A percentile compares a stretch with the other conserved stretches of the same genome.
Conservation (phyloP, 208 protist genomes). For the Trypanosoma theileri region DNA sequence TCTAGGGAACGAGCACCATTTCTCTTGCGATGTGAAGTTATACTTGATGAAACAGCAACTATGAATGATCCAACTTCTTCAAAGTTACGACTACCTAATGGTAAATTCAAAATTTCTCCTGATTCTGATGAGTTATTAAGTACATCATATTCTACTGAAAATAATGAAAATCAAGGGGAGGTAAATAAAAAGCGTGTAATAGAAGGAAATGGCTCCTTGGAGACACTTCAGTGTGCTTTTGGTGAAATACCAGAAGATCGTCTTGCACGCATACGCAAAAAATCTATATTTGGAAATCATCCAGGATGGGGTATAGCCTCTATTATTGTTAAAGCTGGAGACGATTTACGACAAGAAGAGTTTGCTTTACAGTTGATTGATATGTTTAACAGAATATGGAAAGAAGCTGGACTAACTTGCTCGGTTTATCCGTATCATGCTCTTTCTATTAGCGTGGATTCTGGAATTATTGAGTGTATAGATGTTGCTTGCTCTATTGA, state of each 20-base stretch:
- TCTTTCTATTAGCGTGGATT: constrained; percentile 72
- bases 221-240: constrained; percentile 50
- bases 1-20: constrained; percentile 85
- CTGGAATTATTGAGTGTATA: constrained; percentile 88
- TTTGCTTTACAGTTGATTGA: constrained; percentile 92
- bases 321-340: constrained; percentile 92
- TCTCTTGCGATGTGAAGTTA: constrained; percentile 84
- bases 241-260: constrained; percentile 62
- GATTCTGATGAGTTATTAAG: constrained; percentile 53
- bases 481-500: constrained; percentile 89
- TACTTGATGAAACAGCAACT: constrained; percentile 81
- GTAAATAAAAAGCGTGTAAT: background rate
- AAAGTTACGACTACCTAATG: constrained; percentile 59
- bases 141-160: constrained; percentile 5
- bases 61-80: constrained; percentile 73
- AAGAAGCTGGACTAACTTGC: constrained; percentile 81
- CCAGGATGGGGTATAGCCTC: constrained; percentile 83
- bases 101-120: constrained; percentile 49
- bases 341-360: constrained; percentile 93
- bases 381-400: constrained; percentile 84
- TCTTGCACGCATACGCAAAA: constrained; percentile 43
- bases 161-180: background rate
- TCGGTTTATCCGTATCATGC: constrained; percentile 76
- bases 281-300: constrained; percentile 78
- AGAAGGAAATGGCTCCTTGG: background rate